Base-by-base conservation (phyloP, 495 filamentous ascomycete species). In the Ramalina peruviana region DNA sequence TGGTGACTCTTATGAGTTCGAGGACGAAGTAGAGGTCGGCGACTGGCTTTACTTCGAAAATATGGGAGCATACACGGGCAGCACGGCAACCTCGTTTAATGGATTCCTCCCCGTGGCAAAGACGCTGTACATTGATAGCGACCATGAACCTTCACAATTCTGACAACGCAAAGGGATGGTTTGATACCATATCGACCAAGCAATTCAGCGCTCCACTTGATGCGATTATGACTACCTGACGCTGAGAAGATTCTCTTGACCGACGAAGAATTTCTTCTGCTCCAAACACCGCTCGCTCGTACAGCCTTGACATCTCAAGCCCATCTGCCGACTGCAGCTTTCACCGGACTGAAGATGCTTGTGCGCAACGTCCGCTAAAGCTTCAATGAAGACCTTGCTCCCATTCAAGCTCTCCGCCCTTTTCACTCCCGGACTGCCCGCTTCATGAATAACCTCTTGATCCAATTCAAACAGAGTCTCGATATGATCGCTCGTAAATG, bases 401-500 rank as follows among this genome's bases (percentile, higher is more conserved):
- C 85, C 93, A 63, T 99, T 99, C 60, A 99, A 65, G 60, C 86
- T 93, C 68, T 97, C 93, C 11, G 82, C 84, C 7, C 93, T 76
- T 71, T 95, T 96, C 40, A 97, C 82, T 3, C 73, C 74, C 0
- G 75, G 67, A 54, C 86, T 79, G 23, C 86, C 85, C 4, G 83
- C 84, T 58, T 94, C 89, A 30, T 87, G 82, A 60, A 97, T 97
- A 36, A 99, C 85, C 64, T 99, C 93, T 52, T 88, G 73, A 60
- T 99, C 93, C 43, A 99, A 72, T 69, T 99, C 93, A 62, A 83
- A 94, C 2, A 99, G 73, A 2, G 93, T 99, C 66, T 99, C 93
- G 56, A 99, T 99, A 59, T 99, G 93, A 58, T 99, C 93, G 45
- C 85, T 92, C 1, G 93, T 99, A 60, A 99, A 99, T 10, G 93